These are phyloP conservation scores for Saksenaea vasiformis DNA, from an alignment of 371 early-diverging fungal genomes.

Conservation along the genomic window DNA sequence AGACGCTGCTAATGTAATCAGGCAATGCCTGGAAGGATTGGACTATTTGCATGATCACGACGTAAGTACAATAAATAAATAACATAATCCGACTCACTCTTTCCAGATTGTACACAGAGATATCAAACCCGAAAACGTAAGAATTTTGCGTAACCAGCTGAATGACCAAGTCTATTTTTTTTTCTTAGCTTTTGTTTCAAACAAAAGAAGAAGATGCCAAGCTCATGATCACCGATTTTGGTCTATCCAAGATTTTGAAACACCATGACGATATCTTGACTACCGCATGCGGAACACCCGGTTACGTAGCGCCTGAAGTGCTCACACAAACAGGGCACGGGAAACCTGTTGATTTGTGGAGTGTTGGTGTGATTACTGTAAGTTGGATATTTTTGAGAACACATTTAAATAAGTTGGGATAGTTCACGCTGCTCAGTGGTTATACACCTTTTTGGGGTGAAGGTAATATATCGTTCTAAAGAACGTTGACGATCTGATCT, in stretches of 20 bases:
- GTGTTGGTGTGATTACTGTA: slow-evolving; percentile 84
- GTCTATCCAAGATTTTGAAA: slow-evolving; percentile 72
- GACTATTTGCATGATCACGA: slow-evolving; percentile 74
- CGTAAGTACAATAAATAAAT: slow-evolving; percentile 19
- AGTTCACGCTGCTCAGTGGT: slow-evolving; percentile 76
- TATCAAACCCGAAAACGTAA: slow-evolving; percentile 79
- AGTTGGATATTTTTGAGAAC: not conserved
- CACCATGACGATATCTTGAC: slow-evolving; percentile 59
- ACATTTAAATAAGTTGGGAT: not conserved
- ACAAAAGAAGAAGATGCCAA: slow-evolving; percentile 52
- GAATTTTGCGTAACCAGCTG: not conserved
- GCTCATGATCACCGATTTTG: slow-evolving; percentile 77
- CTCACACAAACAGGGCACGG: slow-evolving; percentile 64
- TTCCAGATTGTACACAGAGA: slow-evolving; percentile 80
- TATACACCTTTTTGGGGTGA: slow-evolving; percentile 82
- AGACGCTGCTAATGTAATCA: slow-evolving; percentile 62
- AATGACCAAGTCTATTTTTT: not conserved
- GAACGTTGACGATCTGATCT: not conserved
- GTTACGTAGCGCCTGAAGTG: slow-evolving; percentile 89
- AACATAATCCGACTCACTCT: not conserved
- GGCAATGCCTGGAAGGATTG: slow-evolving; percentile 79
- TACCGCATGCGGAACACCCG: slow-evolving; percentile 84
- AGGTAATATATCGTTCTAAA: slow-evolving; percentile 17
- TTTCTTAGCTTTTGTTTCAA: slow-evolving; percentile 55
- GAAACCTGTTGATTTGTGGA: slow-evolving; percentile 85